Base-by-base conservation (phyloP, 1,284 basidiomycete genomes). In the Moniliophthora roreri region DNA sequence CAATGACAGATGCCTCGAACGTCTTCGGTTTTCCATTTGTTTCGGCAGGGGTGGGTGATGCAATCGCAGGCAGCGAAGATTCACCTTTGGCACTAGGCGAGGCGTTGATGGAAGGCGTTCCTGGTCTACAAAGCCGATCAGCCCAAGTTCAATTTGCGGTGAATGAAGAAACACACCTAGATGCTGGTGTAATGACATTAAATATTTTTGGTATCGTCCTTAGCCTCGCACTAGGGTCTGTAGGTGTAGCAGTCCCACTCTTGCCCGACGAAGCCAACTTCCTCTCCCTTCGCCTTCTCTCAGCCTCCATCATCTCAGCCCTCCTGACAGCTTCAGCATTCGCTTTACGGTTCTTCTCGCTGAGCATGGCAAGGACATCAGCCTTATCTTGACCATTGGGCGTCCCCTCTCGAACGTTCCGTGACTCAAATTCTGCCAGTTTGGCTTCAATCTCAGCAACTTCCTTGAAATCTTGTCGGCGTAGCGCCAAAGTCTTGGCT, bases 311-410 rank as follows among this genome's bases (percentile, higher is more conserved):
- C 38, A 85, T 65, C 69, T 95, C 93, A 0, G 91, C 89, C 58
- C 82, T 84, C 47, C 89, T 78, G 56, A 94, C 84, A 1, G 83
- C 80, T 61, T 93, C 92, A 56, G 85, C 63, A 55, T 95, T 96
- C 44, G 87, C 84, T 60, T 80, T 82, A 39, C 91, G 80, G 67
- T 98, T 96, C 49, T 92, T 82, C 69, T 95, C 92, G 66, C 95
- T 96, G 55, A 97, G 87, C 65, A 76, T 84, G 16, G 87, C 82
- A 28, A 95, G 78, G 60, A 82, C 72, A 55, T 85, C 68, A 53
- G 76, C 74, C 44, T 70, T 71, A 40, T 59, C 63, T 38, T 44
- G 28, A 44, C 73, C 68, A 7, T 51, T 26, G 53, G 32, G 36
- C 20, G 44, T 26, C 21, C 37, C 37, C 39, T 46, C 35, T 11